Percentiles rank a stretch among this genome's conserved stretches.
Evolutionary conservation across 164 flowering plant genomes (phyloP).

Genomic region (Vitis vinifera): DNA sequence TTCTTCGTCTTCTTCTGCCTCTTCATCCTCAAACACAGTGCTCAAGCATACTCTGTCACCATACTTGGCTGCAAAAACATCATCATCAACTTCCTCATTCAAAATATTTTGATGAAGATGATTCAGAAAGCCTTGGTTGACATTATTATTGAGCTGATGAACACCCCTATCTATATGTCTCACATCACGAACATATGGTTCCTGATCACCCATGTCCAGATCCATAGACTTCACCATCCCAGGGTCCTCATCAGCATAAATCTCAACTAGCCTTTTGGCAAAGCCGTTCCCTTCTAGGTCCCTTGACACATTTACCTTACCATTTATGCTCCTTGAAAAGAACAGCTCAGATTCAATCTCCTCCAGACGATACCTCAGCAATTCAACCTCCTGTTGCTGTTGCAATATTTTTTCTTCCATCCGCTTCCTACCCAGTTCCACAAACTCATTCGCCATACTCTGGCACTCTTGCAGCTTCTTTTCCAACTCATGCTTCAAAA

Average conservation of each 20-base stretch:
- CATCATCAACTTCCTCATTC: slow-evolving; percentile 23
- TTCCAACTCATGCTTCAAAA: slow-evolving; percentile 62
- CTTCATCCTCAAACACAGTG: slow-evolving; percentile 91
- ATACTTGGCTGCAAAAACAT: slow-evolving; percentile 24
- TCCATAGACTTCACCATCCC: slow-evolving; percentile 97
- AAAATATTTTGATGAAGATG: background rate
- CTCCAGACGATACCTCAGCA: slow-evolving; percentile 65
- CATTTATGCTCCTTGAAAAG: slow-evolving; percentile 32
- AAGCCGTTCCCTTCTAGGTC: slow-evolving; percentile 51
- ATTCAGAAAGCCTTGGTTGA: background rate
- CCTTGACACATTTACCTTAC: slow-evolving; percentile 9
- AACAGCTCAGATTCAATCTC: slow-evolving; percentile 71
- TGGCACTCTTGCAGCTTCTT: slow-evolving; percentile 70
- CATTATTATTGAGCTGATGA: slow-evolving; percentile 7
- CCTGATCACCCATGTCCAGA: slow-evolving; percentile 68
- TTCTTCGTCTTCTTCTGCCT: slow-evolving; percentile 40
- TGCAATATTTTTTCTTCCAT: slow-evolving; percentile 85
- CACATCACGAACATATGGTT: slow-evolving; percentile 37
- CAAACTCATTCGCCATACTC: slow-evolving; percentile 68
- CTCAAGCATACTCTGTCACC: slow-evolving; percentile 56
- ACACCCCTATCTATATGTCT: slow-evolving; percentile 24
- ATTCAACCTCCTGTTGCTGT: slow-evolving; percentile 81
- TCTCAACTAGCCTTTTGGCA: slow-evolving; percentile 57
- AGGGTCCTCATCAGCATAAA: slow-evolving; percentile 57
- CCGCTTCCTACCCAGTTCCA: slow-evolving; percentile 69